Evolutionary conservation across 768 basidiomycete species (phyloP).

Genomic region (Omphalotus guepiniiformis): DNA sequence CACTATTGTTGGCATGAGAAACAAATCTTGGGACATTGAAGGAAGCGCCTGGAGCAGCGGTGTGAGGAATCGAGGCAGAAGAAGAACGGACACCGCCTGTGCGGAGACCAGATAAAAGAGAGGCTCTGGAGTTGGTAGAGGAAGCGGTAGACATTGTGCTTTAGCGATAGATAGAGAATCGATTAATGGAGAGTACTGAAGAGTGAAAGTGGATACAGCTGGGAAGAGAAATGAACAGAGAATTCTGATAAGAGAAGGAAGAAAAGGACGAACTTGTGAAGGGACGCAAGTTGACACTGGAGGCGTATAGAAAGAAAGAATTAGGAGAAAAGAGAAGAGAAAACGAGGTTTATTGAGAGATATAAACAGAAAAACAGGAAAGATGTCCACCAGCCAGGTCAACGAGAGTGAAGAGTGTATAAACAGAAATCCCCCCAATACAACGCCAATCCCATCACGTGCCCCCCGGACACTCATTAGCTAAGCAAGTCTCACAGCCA

Average conservation of each 20-base stretch:
- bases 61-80: slow-evolving; percentile 59
- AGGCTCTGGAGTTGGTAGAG: slow-evolving; percentile 60
- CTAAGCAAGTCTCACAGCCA: neutral
- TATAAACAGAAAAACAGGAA: slow-evolving; percentile 19
- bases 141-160: slow-evolving; percentile 41
- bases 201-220: slow-evolving; percentile 30
- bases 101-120: slow-evolving; percentile 84
- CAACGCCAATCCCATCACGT: neutral
- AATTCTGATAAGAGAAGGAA: slow-evolving; percentile 10
- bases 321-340: slow-evolving; percentile 16
- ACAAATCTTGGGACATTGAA: slow-evolving; percentile 64
- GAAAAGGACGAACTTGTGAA: slow-evolving; percentile 12
- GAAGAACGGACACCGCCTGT: slow-evolving; percentile 86
- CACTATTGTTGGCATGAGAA: slow-evolving; percentile 35
- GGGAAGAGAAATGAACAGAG: slow-evolving; percentile 12
- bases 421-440: slow-evolving; percentile 11
- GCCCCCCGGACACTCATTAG: too few species aligned
- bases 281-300: slow-evolving; percentile 13
- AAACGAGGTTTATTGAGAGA: slow-evolving; percentile 6
- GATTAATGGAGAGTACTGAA: slow-evolving; percentile 24
- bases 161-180: slow-evolving; percentile 14
- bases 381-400: slow-evolving; percentile 32
- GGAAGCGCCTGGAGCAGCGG: slow-evolving; percentile 56
- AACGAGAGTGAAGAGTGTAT: slow-evolving; percentile 28
- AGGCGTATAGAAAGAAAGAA: slow-evolving; percentile 28